Percentiles rank a stretch among this genome's conserved stretches.
phyloP scores from a whole-genome alignment of 345 rosid genomes.

The Erysimum cheiranthoides region DNA sequence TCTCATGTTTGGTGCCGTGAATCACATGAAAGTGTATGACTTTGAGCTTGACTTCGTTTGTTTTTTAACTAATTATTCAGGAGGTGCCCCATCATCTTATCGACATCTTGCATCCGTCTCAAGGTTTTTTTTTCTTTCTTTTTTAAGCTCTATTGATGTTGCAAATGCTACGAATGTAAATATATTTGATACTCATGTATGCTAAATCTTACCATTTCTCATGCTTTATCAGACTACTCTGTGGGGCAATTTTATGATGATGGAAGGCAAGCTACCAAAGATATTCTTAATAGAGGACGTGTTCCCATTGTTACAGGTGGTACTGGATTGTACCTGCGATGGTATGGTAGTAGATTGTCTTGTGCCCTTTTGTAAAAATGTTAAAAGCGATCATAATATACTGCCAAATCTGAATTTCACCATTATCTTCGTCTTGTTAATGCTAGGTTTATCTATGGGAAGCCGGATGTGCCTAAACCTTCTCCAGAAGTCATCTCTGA shows the following conservation, averaged over 20 bases:
- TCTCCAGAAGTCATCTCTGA: constrained; percentile 69
- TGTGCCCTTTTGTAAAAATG: neutral
- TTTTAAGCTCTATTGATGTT: constrained; percentile 19
- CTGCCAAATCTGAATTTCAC: constrained; percentile 2
- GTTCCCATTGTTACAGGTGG: constrained; percentile 93
- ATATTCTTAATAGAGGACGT: constrained; percentile 61
- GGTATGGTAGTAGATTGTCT: constrained; percentile 58
- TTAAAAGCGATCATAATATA: neutral
- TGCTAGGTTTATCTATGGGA: constrained; percentile 84
- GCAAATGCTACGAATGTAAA: constrained; percentile 6
- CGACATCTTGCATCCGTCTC: constrained; percentile 81
- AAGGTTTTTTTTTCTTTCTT: constrained; percentile 71
- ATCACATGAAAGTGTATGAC: constrained; percentile 1
- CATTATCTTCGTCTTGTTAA: neutral
- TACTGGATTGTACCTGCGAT: constrained; percentile 89
- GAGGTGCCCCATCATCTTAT: constrained; percentile 89
- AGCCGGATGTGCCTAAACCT: constrained; percentile 90
- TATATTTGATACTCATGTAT: constrained; percentile 4
- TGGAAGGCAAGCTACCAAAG: constrained; percentile 73
- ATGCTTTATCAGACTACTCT: constrained; percentile 69
- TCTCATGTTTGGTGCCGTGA: constrained; percentile 3
- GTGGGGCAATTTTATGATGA: constrained; percentile 80
- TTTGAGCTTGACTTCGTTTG: constrained; percentile 32
- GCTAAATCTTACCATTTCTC: neutral
- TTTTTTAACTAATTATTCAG: constrained; percentile 45